Conservation (phyloP, 148 eudicot species). For the Silene conica region DNA sequence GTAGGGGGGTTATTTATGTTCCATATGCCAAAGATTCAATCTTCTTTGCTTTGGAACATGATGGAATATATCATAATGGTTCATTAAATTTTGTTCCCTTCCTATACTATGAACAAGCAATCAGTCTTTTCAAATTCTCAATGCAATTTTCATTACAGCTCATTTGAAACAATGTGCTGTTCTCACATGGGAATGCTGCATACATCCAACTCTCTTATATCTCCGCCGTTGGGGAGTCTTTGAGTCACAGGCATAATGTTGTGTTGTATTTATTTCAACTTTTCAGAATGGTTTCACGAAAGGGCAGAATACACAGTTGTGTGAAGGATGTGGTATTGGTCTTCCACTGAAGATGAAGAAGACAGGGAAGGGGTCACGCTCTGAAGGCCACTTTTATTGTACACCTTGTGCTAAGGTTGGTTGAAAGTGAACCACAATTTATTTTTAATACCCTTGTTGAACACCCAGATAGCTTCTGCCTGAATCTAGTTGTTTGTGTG, state of each 20-base stretch:
- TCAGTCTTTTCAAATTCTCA: background rate
- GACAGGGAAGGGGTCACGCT: conserved; percentile 41
- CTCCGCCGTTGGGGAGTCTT: background rate
- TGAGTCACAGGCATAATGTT: background rate
- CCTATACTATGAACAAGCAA: background rate
- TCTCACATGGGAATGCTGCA: background rate
- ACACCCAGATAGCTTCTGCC: background rate
- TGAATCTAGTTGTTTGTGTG: background rate
- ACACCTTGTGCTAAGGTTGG: conserved; percentile 63
- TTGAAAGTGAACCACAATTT: background rate
- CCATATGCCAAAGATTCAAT: background rate
- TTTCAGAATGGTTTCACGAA: conserved; percentile 38
- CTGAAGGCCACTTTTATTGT: conserved; percentile 56
- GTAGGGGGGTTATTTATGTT: background rate
- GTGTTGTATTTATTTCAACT: conserved; percentile 5
- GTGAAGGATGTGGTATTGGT: conserved; percentile 71
- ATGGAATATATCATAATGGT: background rate
- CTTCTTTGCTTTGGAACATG: background rate
- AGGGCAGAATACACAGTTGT: conserved; percentile 39
- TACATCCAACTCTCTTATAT: background rate
- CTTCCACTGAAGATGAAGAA: conserved; percentile 45
- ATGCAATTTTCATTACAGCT: background rate
- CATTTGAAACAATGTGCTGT: background rate
- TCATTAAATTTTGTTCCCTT: background rate
- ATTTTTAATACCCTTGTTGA: background rate